Conservation (phyloP, 805 yeast genomes). For the Kodamaea kakaduensis region DNA sequence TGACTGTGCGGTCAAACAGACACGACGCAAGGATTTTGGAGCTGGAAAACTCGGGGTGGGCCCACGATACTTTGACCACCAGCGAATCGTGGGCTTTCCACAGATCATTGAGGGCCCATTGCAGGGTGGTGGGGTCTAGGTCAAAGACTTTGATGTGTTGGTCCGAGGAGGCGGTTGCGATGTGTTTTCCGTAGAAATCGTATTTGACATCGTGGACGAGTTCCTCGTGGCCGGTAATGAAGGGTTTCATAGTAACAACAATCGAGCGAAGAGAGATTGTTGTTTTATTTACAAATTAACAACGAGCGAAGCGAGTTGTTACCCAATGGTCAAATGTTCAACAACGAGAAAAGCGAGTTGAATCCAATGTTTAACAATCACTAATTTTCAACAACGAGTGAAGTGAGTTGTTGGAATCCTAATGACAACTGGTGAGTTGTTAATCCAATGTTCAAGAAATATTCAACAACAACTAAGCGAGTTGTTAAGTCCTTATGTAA, state of each 20-base stretch:
- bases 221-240: slow-evolving; percentile 90
- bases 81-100: slow-evolving; percentile 96
- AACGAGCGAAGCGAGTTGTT: too few relatives aligned
- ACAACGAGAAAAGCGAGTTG: too few relatives aligned
- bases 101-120: slow-evolving; percentile 81
- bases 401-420: too few relatives aligned
- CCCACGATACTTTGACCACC: slow-evolving; percentile 82
- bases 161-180: slow-evolving; percentile 94
- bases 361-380: too few relatives aligned
- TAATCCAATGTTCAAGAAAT: too few relatives aligned
- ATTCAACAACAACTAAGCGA: too few relatives aligned
- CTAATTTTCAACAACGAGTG: too few relatives aligned
- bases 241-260: slow-evolving; percentile 55
- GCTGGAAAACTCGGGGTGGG: slow-evolving; percentile 77
- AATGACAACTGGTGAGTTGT: too few relatives aligned
- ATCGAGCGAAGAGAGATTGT: too few relatives aligned
- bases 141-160: slow-evolving; percentile 90
- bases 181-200: slow-evolving; percentile 86
- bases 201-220: slow-evolving; percentile 85
- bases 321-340: too few relatives aligned
- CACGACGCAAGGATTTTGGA: slow-evolving; percentile 85
- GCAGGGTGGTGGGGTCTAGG: slow-evolving; percentile 56
- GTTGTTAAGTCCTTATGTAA: too few relatives aligned
- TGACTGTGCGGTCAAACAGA: slow-evolving; percentile 84
- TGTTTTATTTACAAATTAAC: too few relatives aligned